Base-by-base conservation (phyloP, 2,329 filamentous ascomycete species). In the Camptophora hylomeconis region DNA sequence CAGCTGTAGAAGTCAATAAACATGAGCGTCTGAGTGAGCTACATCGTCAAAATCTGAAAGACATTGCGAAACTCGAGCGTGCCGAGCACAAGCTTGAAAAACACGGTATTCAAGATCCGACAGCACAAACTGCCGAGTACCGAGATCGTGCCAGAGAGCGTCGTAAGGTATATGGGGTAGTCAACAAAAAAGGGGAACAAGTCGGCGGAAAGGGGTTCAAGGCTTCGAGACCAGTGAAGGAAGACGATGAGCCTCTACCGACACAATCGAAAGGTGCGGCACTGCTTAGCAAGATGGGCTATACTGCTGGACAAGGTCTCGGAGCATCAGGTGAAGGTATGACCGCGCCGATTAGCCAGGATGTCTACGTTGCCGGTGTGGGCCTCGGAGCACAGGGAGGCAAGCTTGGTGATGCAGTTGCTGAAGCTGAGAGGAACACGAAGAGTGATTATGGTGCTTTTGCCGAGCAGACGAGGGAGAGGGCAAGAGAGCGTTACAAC, bases 1-100 rank as follows among this genome's bases (percentile, higher is more conserved):
- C 58, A 1, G 53, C 60, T 5, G 60, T 60, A 1, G 62, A 72
- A 42, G 60, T 73, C 21, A 65, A 68, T 38, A 60, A 63, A 35
- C 74, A 79, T 46, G 70, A 76, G 43, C 60, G 63, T 5, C 56
- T 67, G 13, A 72, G 68, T 39, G 56, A 69, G 30, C 53, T 70
- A 16, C 72, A 77, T 42, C 61, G 61, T 7, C 53, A 58, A 16
- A 72, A 72, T 30, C 46, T 72, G 20, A 56, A 65, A 33, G 61
- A 70, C 30, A 58, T 63, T 9, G 55, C 58, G 6, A 50, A 63
- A 12, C 56, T 59, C 16, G 44, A 49, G 3, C 54, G 50, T 37
- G 60, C 54, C 5, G 45, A 49, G 30, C 49, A 45, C 3, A 63
- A 61, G 27, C 45, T 63, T 5, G 46, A 51, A 27, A 61, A 61